Evolutionary conservation across 2,329 filamentous ascomycete genomes (phyloP), one percentile per base, ranked within the genome.

Genomic region (Fusarium staphyleae): DNA sequence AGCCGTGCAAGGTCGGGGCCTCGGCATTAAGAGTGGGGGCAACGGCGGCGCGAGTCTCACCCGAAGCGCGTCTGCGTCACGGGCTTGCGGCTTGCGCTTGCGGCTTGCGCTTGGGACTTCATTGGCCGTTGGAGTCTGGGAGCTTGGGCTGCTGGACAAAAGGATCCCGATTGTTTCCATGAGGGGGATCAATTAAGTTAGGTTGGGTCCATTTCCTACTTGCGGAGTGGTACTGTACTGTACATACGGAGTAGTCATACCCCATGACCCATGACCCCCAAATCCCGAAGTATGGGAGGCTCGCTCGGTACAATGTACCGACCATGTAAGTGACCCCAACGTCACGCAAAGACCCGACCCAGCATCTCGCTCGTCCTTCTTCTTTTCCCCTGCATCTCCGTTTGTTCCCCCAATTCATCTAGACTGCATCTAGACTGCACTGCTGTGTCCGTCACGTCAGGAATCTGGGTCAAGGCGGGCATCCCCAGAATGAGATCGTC

Each of bases 21-120:
- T 66, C 64, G 64, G 64, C 52, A 67, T 52, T 66, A 66, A 66
- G 48, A 53, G 52, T 62, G 54, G 64, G 60, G 64, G 43, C 19
- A 46, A 46, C 44, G 42, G 45, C 49, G 41, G 42, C 36, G 53
- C 50, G 46, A 40, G 37, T 30, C 29, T 37, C 48, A 16, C 30
- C 32, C 28, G 28, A 22, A 22, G 28, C 28, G 28, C 4, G n/a
- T n/a, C 9, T 8, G 30, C 15, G 42, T 24, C 41, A 35, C 48
- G 45, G 52, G n/a, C 24, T 36, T 49, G 19, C 22, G 43, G 46
- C 18, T 45, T 60, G 57, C 57, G 57, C 52, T 57, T 36, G n/a
- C n/a, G n/a, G n/a, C n/a, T n/a, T n/a, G n/a, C n/a, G n/a, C n/a
- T n/a, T n/a, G 35, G 9, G 4, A 26, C 54, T 30, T 57, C 19